Conservation (phyloP, 2,329 filamentous ascomycete genomes). For the Aureobasidium zeae region DNA sequence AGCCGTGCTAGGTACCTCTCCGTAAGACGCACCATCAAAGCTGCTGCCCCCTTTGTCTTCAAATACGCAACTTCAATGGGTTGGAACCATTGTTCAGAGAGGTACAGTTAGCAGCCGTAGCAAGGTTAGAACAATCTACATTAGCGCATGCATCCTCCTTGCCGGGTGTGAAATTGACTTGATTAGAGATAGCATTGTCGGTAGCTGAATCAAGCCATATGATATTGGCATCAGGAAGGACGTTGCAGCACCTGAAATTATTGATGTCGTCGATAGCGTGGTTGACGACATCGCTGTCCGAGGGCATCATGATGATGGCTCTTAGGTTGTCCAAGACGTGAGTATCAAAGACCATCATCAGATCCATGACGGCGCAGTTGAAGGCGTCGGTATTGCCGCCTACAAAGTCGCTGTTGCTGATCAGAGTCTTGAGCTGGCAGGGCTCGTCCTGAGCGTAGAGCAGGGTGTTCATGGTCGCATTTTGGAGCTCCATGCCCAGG, state of each 20-base stretch:
- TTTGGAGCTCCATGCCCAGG: conserved; percentile 26
- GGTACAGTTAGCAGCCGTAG: conserved; percentile 11
- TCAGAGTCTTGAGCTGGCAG: conserved; percentile 19
- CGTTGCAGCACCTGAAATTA: conserved; percentile 21
- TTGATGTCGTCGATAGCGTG: conserved; percentile 19
- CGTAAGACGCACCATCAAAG: too few species aligned
- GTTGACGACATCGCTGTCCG: conserved; percentile 8
- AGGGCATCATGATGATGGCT: conserved; percentile 15
- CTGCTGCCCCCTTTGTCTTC: too few species aligned
- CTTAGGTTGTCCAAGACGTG: conserved; percentile 19
- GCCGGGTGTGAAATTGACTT: background rate
- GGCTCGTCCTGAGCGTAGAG: conserved; percentile 20
- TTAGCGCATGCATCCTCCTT: conserved; percentile 9
- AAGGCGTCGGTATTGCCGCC: conserved; percentile 15
- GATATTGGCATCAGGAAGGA: conserved; percentile 19
- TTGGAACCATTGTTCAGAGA: conserved; percentile 4
- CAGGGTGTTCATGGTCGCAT: conserved; percentile 11
- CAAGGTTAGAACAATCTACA: conserved; percentile 5
- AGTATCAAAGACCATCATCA: conserved; percentile 16
- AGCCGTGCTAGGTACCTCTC: too few species aligned
- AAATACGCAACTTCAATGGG: background rate
- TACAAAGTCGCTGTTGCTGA: conserved; percentile 7
- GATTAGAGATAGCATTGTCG: conserved; percentile 2
- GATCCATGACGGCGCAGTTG: conserved; percentile 9
- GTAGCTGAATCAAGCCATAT: conserved; percentile 14